Percentiles rank a stretch among this genome's conserved stretches.
Conservation (phyloP, 225 moss, liverwort and hornwort species). For the Rhytidiadelphus loreus region DNA sequence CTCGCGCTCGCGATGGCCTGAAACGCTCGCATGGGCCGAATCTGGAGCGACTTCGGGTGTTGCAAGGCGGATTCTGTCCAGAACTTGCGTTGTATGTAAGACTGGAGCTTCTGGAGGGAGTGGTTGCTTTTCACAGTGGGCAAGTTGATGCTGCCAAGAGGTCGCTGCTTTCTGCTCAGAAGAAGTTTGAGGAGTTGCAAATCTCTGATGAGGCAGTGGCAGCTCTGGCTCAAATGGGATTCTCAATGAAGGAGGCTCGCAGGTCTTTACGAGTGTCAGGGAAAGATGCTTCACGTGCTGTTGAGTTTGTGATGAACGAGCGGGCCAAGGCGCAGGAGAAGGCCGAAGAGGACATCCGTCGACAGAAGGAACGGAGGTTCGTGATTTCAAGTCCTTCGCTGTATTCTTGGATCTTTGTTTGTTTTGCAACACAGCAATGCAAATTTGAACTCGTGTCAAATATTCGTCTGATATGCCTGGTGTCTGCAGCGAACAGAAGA, state of each 20-base stretch:
- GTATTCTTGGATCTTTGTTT: background rate
- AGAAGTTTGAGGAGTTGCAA: conserved; percentile 88
- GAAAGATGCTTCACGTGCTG: conserved; percentile 85
- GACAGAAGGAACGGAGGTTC: conserved; percentile 48
- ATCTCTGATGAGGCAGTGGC: conserved; percentile 88
- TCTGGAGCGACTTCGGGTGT: conserved; percentile 77
- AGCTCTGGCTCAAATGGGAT: conserved; percentile 76
- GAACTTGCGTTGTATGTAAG: conserved; percentile 96
- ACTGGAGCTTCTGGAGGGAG: conserved; percentile 90
- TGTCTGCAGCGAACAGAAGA: conserved; percentile 65
- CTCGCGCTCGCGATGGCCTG: conserved; percentile 75
- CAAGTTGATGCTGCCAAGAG: conserved; percentile 54
- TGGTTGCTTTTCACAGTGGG: conserved; percentile 86
- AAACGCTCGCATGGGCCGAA: conserved; percentile 76
- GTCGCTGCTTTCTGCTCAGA: conserved; percentile 65
- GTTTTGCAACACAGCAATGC: background rate
- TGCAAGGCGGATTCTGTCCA: conserved; percentile 95
- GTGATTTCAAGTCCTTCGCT: background rate
- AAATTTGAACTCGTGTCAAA: background rate
- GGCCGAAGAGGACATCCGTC: conserved; percentile 50
- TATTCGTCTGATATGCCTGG: background rate
- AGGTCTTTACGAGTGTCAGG: conserved; percentile 85
- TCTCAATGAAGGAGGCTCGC: conserved; percentile 61
- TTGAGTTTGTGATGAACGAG: conserved; percentile 89
- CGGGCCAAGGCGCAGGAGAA: conserved; percentile 57